Percentiles rank a stretch among this genome's conserved stretches.
phyloP scores from a whole-genome alignment of 1,284 basidiomycete species.

The Sparassis latifolia region DNA sequence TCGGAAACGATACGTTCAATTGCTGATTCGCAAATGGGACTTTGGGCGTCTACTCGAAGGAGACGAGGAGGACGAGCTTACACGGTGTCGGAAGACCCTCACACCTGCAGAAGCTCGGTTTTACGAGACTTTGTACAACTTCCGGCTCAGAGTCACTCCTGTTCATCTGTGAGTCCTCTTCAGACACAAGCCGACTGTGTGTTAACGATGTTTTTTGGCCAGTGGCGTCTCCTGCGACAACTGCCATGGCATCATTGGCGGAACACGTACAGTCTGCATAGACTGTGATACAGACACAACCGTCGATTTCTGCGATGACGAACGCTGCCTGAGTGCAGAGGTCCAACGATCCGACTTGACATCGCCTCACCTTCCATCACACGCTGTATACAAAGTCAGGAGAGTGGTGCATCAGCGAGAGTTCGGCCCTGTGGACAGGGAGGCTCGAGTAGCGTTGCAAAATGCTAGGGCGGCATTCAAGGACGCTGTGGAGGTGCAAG shows the following conservation, averaged over 20 bases:
- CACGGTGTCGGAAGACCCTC: background rate
- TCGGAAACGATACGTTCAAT: slow-evolving; percentile 11
- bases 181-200: no score
- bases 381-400: background rate
- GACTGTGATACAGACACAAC: slow-evolving; percentile 17
- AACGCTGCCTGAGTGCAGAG: slow-evolving; percentile 9
- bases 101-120: background rate
- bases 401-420: background rate
- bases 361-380: background rate
- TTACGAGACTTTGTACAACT: slow-evolving; percentile 6
- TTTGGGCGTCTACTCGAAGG: slow-evolving; percentile 9
- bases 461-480: background rate
- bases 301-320: slow-evolving; percentile 18
- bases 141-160: slow-evolving; percentile 14
- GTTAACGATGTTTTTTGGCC: background rate
- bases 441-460: background rate
- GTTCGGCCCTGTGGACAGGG: background rate
- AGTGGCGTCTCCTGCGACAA: slow-evolving; percentile 18
- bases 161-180: background rate
- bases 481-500: background rate
- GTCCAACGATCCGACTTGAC: slow-evolving; percentile 1
- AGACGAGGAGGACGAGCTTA: slow-evolving; percentile 5
- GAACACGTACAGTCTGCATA: slow-evolving; percentile 20
- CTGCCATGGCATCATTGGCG: slow-evolving; percentile 14
- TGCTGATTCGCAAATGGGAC: slow-evolving; percentile 5